Evolutionary conservation across 2,329 filamentous ascomycete genomes (phyloP), one percentile per base, ranked within the genome.

Genomic region (Acarospora socialis): DNA sequence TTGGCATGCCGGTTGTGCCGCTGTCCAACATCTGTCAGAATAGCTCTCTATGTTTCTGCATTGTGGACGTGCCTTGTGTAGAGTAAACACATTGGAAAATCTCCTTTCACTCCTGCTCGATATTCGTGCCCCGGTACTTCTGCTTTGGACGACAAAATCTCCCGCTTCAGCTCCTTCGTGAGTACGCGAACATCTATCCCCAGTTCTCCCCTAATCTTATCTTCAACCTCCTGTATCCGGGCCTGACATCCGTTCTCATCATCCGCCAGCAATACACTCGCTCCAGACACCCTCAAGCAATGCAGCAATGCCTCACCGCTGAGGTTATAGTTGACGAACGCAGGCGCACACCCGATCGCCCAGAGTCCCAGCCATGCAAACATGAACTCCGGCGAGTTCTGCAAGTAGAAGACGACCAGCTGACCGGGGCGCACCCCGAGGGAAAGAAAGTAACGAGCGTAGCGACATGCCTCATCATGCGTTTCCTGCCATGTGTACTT

Each of bases 1-100:
- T 86, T 7, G 80, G 78, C 41, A 81, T 53, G 2, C 80, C 80
- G 0, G 80, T 84, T 1, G 80, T 84, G 21, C 79, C 79, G 39
- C 73, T 76, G 1, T 5, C n/a, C n/a, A n/a, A n/a, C n/a, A n/a
- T n/a, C n/a, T n/a, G n/a, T n/a, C n/a, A n/a, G n/a, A n/a, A n/a
- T n/a, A n/a, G n/a, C n/a, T n/a, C n/a, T n/a, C n/a, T n/a, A n/a
- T n/a, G 15, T 16, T 10, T 20, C 18, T 32, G 13, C 18, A 27
- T 13, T 25, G 14, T 20, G 9, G 18, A 41, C 54, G 26, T 27
- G 65, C 63, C 63, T 71, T 1, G 80, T 86, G 50, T 82, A 84
- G 43, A 84, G 72, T 15, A 84, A 51, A 18, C 66, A 70, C 42
- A 72, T 63, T 0, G 78, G 71, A 41, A 64, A 73, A 9, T 57